phyloP scores from a whole-genome alignment of 495 filamentous ascomycete species.

The Neurospora sp. region DNA sequence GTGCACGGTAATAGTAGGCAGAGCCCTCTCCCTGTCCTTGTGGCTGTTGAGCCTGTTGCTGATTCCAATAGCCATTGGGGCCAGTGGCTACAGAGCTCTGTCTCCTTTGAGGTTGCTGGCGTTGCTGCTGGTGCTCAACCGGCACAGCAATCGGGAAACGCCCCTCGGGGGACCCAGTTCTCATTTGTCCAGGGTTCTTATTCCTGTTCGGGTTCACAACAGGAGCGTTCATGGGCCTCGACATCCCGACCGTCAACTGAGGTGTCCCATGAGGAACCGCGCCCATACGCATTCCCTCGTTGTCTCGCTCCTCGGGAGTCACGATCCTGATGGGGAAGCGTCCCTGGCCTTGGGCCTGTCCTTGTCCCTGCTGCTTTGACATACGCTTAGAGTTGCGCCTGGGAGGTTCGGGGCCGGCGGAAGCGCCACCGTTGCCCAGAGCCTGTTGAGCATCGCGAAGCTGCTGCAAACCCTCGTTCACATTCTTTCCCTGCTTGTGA shows the following conservation, averaged over 20 bases:
- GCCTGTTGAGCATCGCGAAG: conserved; percentile 1
- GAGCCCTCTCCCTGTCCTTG: conserved; percentile 1
- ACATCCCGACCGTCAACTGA: not conserved
- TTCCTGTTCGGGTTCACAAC: conserved; percentile 12
- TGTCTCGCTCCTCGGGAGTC: not conserved
- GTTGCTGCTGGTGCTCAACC: conserved; percentile 3
- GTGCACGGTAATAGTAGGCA: not conserved
- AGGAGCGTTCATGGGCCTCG: conserved; percentile 7
- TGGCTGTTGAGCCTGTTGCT: conserved; percentile 1
- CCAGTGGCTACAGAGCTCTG: not conserved
- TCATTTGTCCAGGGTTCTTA: conserved; percentile 15
- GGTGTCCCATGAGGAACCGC: not conserved
- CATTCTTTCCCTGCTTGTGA: conserved; percentile 15
- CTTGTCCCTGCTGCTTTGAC: not conserved
- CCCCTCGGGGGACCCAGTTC: conserved; percentile 21
- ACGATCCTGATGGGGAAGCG: conserved; percentile 1
- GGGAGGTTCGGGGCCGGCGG: not conserved
- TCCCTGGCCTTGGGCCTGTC: not conserved
- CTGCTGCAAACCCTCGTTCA: not conserved
- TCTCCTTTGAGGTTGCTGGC: not conserved
- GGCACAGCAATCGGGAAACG: not conserved
- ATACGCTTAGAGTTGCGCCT: not conserved
- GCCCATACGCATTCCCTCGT: not conserved
- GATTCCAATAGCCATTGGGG: conserved; percentile 2
- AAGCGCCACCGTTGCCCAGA: not conserved